Conservation (phyloP, 169 alveolate genomes). For the Perkinsus marinus region DNA sequence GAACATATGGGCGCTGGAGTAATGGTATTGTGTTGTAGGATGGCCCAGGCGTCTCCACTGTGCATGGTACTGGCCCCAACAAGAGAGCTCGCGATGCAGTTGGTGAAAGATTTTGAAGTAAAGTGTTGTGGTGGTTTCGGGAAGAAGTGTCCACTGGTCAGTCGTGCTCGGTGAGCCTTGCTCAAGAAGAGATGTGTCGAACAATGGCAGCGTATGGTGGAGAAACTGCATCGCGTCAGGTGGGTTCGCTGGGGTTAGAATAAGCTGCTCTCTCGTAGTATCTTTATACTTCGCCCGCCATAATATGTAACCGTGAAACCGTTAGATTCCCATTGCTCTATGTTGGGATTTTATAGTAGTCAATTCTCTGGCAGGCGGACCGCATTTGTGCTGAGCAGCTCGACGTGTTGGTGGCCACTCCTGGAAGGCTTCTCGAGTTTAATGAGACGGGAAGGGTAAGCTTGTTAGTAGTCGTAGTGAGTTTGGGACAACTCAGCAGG, state of each 20-base stretch:
- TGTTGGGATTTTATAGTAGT: too few relatives aligned
- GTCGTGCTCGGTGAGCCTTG: background rate
- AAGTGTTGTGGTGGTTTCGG: background rate
- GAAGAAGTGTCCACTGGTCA: background rate
- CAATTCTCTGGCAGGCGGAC: background rate
- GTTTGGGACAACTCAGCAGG: background rate
- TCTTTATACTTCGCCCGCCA: too few relatives aligned
- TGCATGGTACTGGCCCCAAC: background rate
- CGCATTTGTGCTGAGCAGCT: background rate
- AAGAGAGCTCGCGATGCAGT: background rate
- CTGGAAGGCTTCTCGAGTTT: conserved; percentile 65
- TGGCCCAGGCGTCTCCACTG: background rate
- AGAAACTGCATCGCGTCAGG: background rate
- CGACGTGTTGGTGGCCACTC: conserved; percentile 66
- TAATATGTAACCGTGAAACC: too few relatives aligned
- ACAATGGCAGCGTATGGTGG: background rate
- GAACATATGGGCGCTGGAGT: too few relatives aligned
- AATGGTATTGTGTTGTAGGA: background rate
- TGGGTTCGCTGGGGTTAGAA: background rate
- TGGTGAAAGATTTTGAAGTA: background rate
- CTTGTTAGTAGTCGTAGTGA: too few relatives aligned
- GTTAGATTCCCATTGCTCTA: too few relatives aligned
- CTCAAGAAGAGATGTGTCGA: background rate
- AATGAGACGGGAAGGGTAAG: conserved; percentile 26
- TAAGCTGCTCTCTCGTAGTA: background rate